A percentile compares a stretch with the other conserved stretches of the same genome.
Evolutionary conservation across 2,329 filamentous ascomycete genomes (phyloP).

Genomic region (Colletotrichum sp.): DNA sequence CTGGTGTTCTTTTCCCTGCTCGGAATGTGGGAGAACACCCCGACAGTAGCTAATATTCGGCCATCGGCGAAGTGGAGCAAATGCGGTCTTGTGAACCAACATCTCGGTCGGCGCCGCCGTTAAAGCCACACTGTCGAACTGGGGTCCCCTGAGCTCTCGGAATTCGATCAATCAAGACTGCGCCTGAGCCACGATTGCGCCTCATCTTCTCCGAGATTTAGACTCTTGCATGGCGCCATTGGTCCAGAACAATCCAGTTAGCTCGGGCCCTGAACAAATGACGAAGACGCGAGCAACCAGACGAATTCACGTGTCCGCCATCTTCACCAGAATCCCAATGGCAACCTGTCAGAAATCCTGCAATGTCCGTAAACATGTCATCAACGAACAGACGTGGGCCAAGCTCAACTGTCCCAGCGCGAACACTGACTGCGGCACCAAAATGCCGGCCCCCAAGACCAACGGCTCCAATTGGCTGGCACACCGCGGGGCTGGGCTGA

Average conservation of each 20-base stretch:
- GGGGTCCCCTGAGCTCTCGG: not conserved
- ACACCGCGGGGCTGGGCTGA: not conserved
- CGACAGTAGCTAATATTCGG: not conserved
- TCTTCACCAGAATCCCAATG: not conserved
- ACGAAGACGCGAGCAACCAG: not conserved
- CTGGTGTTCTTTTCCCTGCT: not conserved
- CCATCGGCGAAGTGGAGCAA: not conserved
- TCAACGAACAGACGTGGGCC: conserved; percentile 4
- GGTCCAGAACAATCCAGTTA: not conserved
- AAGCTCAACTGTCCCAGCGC: not conserved
- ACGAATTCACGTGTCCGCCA: not conserved
- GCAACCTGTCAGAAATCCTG: not conserved
- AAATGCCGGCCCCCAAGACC: not conserved
- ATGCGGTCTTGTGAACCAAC: not conserved
- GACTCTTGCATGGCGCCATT: not conserved
- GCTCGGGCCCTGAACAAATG: not conserved
- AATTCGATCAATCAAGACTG: not conserved
- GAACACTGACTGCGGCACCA: not conserved
- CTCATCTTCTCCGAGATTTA: not conserved
- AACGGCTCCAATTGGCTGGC: not conserved
- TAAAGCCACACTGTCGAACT: not conserved
- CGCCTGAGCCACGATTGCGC: not conserved
- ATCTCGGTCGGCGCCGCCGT: not conserved
- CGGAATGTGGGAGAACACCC: not conserved
- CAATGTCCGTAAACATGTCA: not conserved